Evolutionary conservation across 1,284 basidiomycete species (phyloP).

Genomic region (Peniophora sp.): DNA sequence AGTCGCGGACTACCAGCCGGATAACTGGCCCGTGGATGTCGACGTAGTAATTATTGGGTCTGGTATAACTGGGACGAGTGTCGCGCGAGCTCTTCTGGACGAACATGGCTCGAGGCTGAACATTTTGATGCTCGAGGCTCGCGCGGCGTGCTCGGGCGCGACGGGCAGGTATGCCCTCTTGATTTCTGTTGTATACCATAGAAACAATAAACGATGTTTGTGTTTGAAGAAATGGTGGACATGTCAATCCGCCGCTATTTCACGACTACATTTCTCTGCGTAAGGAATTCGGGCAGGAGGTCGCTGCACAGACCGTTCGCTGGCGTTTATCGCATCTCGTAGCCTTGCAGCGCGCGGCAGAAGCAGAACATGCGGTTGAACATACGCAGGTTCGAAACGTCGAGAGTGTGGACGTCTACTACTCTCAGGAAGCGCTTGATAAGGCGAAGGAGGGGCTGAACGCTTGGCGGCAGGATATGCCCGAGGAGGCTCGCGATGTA

Average conservation of each 20-base stretch:
- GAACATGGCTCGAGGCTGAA: constrained; percentile 21
- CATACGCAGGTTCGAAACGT: constrained; percentile 32
- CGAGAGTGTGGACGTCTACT: constrained; percentile 34
- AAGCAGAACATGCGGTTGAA: constrained; percentile 36
- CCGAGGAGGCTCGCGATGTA: constrained; percentile 27
- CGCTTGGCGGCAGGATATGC: constrained; percentile 29
- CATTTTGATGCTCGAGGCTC: constrained; percentile 61
- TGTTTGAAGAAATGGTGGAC: constrained; percentile 55
- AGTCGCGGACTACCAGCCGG: constrained; percentile 34
- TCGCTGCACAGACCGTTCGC: constrained; percentile 46
- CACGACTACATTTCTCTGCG: constrained; percentile 51
- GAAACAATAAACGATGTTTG: not conserved
- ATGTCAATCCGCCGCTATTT: constrained; percentile 56
- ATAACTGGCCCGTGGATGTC: constrained; percentile 35
- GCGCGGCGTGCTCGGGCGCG: constrained; percentile 63
- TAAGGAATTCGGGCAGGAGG: constrained; percentile 32
- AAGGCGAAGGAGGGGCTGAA: constrained; percentile 24
- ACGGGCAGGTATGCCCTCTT: constrained; percentile 45
- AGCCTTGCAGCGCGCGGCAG: constrained; percentile 37
- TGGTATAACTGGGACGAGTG: constrained; percentile 59
- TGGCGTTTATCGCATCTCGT: constrained; percentile 52
- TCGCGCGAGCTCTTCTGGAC: constrained; percentile 47
- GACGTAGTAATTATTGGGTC: constrained; percentile 66
- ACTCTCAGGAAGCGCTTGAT: constrained; percentile 22
- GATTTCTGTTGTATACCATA: not conserved